These are phyloP conservation scores for Penicillium sp. DNA, from an alignment of 2,329 filamentous ascomycete genomes.

Conservation along the genomic window DNA sequence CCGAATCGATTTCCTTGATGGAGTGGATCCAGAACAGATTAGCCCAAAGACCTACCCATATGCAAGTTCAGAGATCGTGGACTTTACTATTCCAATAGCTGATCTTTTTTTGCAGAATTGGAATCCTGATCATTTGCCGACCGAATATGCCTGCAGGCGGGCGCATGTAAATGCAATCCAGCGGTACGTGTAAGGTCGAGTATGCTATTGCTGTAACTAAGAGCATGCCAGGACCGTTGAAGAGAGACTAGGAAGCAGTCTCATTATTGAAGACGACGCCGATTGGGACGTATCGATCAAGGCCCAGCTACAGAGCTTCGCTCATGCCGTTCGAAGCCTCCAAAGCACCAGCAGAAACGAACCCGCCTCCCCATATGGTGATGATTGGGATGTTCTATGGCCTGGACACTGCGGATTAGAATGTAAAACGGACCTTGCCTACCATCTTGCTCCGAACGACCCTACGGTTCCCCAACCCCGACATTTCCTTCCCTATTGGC, in stretches of 20 bases:
- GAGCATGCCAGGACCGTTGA: slow-evolving; percentile 13
- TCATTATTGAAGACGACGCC: slow-evolving; percentile 53
- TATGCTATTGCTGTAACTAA: background rate
- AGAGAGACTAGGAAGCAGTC: slow-evolving; percentile 13
- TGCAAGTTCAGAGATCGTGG: slow-evolving; percentile 3
- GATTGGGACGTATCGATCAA: slow-evolving; percentile 58
- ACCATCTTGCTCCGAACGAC: slow-evolving; percentile 15
- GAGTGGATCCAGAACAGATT: slow-evolving; percentile 15
- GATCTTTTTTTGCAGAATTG: slow-evolving; percentile 22
- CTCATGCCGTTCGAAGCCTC: slow-evolving; percentile 30
- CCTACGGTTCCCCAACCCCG: slow-evolving; percentile 15
- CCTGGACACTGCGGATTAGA: slow-evolving; percentile 26
- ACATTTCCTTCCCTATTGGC: slow-evolving; percentile 24
- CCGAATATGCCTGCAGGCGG: slow-evolving; percentile 21
- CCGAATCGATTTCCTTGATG: slow-evolving; percentile 19
- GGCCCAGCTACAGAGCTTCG: slow-evolving; percentile 46
- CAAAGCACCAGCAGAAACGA: slow-evolving; percentile 26
- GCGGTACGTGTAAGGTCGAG: slow-evolving; percentile 7
- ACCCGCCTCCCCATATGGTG: slow-evolving; percentile 48
- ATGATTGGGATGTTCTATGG: slow-evolving; percentile 34
- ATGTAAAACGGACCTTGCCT: slow-evolving; percentile 14
- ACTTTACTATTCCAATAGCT: background rate
- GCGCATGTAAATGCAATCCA: slow-evolving; percentile 22
- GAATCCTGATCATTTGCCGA: slow-evolving; percentile 16
- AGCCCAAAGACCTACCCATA: slow-evolving; percentile 21